phyloP scores from a whole-genome alignment of 352 stramenopile genomes.

The Phytophthora vignae region DNA sequence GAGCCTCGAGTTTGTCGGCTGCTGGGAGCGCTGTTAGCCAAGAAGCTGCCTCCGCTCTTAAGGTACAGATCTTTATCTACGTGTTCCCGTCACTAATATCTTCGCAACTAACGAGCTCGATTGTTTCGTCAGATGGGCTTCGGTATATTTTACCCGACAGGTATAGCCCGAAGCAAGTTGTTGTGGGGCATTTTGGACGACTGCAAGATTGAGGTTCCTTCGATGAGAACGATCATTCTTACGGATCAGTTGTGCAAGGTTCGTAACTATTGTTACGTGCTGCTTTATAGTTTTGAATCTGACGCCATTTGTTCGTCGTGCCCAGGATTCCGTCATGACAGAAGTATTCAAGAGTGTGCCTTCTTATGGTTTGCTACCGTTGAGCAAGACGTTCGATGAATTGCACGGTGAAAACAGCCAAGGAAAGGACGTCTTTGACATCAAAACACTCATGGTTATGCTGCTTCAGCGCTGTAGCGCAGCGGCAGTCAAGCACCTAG shows the following conservation, averaged over 20 bases:
- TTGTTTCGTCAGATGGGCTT: slow-evolving; percentile 53
- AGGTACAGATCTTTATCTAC: slow-evolving; percentile 31
- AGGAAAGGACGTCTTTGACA: slow-evolving; percentile 12
- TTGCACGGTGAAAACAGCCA: slow-evolving; percentile 1
- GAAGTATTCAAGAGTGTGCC: slow-evolving; percentile 34
- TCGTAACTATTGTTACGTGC: slow-evolving; percentile 3
- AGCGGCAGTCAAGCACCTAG: slow-evolving; percentile 30
- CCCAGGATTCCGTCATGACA: slow-evolving; percentile 36
- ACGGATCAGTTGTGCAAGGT: slow-evolving; percentile 37
- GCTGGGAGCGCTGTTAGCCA: slow-evolving; percentile 39
- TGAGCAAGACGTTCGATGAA: background rate
- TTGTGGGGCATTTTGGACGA: slow-evolving; percentile 31
- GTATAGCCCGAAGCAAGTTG: slow-evolving; percentile 15
- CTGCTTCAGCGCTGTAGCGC: slow-evolving; percentile 32
- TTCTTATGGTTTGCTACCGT: slow-evolving; percentile 8
- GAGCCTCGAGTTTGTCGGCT: slow-evolving; percentile 3
- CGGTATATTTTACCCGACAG: slow-evolving; percentile 50
- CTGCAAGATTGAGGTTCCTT: slow-evolving; percentile 14
- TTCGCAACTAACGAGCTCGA: background rate
- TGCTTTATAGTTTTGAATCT: background rate
- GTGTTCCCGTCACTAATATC: background rate
- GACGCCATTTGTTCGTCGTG: background rate
- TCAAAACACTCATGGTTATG: slow-evolving; percentile 36
- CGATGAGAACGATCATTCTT: slow-evolving; percentile 39
- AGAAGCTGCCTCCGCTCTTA: slow-evolving; percentile 52